phyloP scores from a whole-genome alignment of 257 asterid species.

The Hygrophila difformis region DNA sequence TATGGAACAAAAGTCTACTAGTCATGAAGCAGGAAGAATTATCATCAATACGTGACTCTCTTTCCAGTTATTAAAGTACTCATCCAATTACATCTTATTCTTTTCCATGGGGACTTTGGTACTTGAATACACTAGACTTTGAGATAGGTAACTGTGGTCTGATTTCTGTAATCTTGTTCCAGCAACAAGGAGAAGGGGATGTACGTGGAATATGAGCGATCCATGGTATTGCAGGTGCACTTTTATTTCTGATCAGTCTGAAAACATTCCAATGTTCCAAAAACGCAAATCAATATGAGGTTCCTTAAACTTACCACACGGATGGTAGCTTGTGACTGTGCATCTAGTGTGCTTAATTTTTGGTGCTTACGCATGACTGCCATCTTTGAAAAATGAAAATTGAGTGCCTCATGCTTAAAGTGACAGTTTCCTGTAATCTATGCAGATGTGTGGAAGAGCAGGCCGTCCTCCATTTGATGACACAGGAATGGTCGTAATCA shows the following conservation, averaged over 20 bases:
- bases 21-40: constrained; percentile 7
- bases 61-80: constrained; percentile 6
- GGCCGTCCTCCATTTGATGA: constrained; percentile 99
- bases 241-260: constrained; percentile 5
- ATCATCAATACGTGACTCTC: constrained; percentile 10
- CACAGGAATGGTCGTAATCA: constrained; percentile 87
- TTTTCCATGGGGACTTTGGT: constrained; percentile 10
- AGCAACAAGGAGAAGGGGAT: constrained; percentile 96
- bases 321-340: no score
- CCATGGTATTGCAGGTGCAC: constrained; percentile 79
- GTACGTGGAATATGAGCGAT: constrained; percentile 91
- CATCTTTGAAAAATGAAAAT: constrained; percentile 2
- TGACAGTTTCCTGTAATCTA: constrained; percentile 18
- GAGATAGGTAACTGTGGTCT: constrained; percentile 6
- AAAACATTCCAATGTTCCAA: background rate
- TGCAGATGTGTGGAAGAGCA: constrained; percentile 99
- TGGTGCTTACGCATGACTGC: no score
- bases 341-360: no score
- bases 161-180: constrained; percentile 20
- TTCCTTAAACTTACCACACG: no score
- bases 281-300: background rate
- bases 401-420: constrained; percentile 16
- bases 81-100: constrained; percentile 4
- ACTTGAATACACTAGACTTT: background rate
- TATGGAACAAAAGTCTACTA: constrained; percentile 8